Base-by-base conservation (phyloP, 1,284 basidiomycete genomes). In the Papiliotrema flavescens region DNA sequence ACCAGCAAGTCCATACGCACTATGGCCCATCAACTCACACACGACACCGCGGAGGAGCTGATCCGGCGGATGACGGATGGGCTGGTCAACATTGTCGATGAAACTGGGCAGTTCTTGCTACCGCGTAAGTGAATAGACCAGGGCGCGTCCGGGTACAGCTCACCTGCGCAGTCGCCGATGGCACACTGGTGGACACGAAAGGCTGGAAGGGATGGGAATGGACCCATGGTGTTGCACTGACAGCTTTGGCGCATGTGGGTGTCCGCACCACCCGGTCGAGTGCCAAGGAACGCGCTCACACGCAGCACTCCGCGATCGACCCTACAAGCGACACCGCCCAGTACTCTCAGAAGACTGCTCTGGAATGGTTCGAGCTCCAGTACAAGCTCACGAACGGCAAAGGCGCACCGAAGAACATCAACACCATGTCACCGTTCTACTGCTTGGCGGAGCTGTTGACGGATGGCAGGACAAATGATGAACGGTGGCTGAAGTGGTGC, bases 201-300 rank as follows among this genome's bases (percentile, higher is more conserved):
- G 83, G 83, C 3, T 85, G 84, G 83, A 79, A 82, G 53, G 71
- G 70, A 2, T 85, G 84, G 84, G 83, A 85, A 75, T 85, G 84
- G 84, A 85, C 83, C 6, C 83, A 85, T 64, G 84, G 84, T 54
- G 64, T 72, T 17, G 69, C 64, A 0, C 39, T 63, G 11, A 69
- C 64, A 4, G 67, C 63, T 1, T 41, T 67, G 41, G 59, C 50
- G 42, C 62, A 66, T 35, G 64, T 66, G 19, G 42, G 64, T 59
- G 15, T 40, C 5, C 13, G 37, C 42, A n/a, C 41, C 11, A 13
- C 46, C 19, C 46, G 11, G 7, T 20, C 20, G 41, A n/a, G 19
- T 6, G 44, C 20, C 13, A 28, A 36, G 44, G 41, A 50, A 13
- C 37, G 45, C 23, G 45, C 45, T 20, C 17, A n/a, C 34, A 19